Evolutionary conservation across 2,329 filamentous ascomycete species (phyloP).

Genomic region (Ascochyta koolunga): DNA sequence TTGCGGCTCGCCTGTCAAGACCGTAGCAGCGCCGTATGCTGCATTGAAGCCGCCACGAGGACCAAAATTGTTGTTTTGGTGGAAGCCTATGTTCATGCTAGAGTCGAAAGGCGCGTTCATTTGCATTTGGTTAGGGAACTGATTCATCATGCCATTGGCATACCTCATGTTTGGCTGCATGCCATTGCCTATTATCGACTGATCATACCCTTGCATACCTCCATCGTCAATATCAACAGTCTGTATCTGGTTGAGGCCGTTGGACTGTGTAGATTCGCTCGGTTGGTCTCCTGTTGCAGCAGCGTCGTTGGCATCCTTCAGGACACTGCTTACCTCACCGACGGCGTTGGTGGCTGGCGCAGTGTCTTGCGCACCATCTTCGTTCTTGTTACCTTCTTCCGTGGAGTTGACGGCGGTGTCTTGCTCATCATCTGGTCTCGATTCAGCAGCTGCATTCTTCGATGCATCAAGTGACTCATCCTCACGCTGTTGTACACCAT

Average conservation of each 20-base stretch:
- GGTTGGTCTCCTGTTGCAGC: constrained; percentile 25
- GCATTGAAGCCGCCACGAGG: constrained; percentile 55
- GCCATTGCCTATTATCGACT: constrained; percentile 37
- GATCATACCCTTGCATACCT: constrained; percentile 29
- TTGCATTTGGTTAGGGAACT: constrained; percentile 62
- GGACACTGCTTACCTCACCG: constrained; percentile 6
- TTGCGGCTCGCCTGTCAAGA: constrained; percentile 46
- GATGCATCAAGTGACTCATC: constrained; percentile 38
- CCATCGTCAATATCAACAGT: constrained; percentile 40
- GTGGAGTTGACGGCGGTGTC: constrained; percentile 28
- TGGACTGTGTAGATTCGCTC: constrained; percentile 19
- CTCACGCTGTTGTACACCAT: constrained; percentile 34
- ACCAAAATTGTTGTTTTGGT: constrained; percentile 47
- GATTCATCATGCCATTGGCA: constrained; percentile 41
- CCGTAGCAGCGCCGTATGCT: constrained; percentile 46
- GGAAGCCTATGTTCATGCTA: constrained; percentile 47
- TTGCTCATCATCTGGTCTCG: constrained; percentile 38
- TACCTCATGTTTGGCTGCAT: constrained; percentile 35
- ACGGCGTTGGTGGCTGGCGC: constrained; percentile 12
- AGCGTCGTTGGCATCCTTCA: constrained; percentile 19
- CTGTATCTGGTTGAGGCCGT: constrained; percentile 43
- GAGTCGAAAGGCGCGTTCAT: constrained; percentile 49
- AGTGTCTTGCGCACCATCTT: constrained; percentile 8
- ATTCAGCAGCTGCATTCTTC: constrained; percentile 40
- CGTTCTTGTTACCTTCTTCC: constrained; percentile 40